Evolutionary conservation across 306 rosid genomes (phyloP).

Genomic region (Amphicarpaea edgeworthii): DNA sequence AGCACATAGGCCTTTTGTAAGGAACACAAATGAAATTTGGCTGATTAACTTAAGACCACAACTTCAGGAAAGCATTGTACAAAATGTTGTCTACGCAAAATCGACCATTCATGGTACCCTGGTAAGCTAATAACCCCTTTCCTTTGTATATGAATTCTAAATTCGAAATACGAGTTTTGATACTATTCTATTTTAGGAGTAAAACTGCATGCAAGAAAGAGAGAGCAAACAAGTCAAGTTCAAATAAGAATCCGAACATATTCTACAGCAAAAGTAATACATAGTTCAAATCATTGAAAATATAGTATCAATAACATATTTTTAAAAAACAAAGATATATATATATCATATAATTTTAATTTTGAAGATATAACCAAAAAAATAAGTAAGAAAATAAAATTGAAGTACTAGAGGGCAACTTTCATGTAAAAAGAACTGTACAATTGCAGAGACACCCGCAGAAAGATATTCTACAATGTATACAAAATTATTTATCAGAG

Average conservation of each 20-base stretch:
- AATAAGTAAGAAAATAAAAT: neutral
- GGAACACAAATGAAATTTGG: too few relatives aligned
- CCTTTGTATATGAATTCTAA: too few relatives aligned
- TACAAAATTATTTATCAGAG: neutral
- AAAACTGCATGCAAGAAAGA: neutral
- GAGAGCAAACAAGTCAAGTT: constrained; percentile 1
- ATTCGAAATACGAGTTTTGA: too few relatives aligned
- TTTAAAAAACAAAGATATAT: too few relatives aligned
- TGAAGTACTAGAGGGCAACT: neutral
- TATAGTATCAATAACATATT: neutral
- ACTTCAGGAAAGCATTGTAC: too few relatives aligned
- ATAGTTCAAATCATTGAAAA: neutral
- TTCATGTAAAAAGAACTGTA: constrained; percentile 9
- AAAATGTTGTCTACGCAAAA: too few relatives aligned
- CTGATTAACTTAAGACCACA: too few relatives aligned
- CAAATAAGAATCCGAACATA: constrained; percentile 4
- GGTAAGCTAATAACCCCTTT: too few relatives aligned
- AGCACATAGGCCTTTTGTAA: too few relatives aligned
- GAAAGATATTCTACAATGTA: neutral
- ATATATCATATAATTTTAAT: too few relatives aligned
- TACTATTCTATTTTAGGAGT: too few relatives aligned
- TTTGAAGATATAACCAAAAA: neutral
- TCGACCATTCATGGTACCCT: too few relatives aligned
- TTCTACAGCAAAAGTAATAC: neutral
- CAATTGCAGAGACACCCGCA: neutral